A percentile compares a stretch with the other conserved stretches of the same genome.
Conservation (phyloP, 352 stramenopile species). For the Pythium dissimile region DNA sequence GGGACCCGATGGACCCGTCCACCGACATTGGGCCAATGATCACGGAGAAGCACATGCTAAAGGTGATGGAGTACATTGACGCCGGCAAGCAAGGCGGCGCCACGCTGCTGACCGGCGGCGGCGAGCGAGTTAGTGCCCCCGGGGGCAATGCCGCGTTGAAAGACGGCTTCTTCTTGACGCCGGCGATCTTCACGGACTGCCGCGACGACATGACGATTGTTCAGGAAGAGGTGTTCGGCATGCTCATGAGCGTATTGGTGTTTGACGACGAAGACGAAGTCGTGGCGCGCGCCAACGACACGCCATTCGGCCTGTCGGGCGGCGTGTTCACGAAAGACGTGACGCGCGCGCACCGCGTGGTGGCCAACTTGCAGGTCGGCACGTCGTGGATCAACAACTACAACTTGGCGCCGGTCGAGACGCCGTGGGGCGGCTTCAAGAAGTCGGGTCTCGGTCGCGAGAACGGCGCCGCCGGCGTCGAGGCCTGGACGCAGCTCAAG, state of each 20-base stretch:
- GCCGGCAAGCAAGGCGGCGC: slow-evolving; percentile 54
- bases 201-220: slow-evolving; percentile 88
- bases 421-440: slow-evolving; percentile 91
- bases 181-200: slow-evolving; percentile 89
- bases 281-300: slow-evolving; percentile 74
- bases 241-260: slow-evolving; percentile 78
- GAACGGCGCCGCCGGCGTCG: slow-evolving; percentile 82
- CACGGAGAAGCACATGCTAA: slow-evolving; percentile 68
- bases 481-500: slow-evolving; percentile 91
- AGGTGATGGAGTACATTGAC: slow-evolving; percentile 71
- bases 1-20: slow-evolving; percentile 72
- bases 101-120: slow-evolving; percentile 55
- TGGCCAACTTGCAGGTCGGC: slow-evolving; percentile 64
- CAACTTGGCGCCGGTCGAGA: slow-evolving; percentile 81
- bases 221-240: slow-evolving; percentile 79
- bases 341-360: slow-evolving; percentile 67
- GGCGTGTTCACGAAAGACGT: slow-evolving; percentile 87
- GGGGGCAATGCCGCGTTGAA: slow-evolving; percentile 30
- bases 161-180: slow-evolving; percentile 87
- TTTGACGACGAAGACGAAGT: slow-evolving; percentile 79
- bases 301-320: slow-evolving; percentile 75
- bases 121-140: slow-evolving; percentile 47
- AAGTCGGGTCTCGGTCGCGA: slow-evolving; percentile 90
- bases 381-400: slow-evolving; percentile 91
- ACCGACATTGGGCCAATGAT: slow-evolving; percentile 90